Percentiles rank a stretch among this genome's conserved stretches.
Conservation (phyloP, 2,329 filamentous ascomycete species). For the Fusarium subglutinans region DNA sequence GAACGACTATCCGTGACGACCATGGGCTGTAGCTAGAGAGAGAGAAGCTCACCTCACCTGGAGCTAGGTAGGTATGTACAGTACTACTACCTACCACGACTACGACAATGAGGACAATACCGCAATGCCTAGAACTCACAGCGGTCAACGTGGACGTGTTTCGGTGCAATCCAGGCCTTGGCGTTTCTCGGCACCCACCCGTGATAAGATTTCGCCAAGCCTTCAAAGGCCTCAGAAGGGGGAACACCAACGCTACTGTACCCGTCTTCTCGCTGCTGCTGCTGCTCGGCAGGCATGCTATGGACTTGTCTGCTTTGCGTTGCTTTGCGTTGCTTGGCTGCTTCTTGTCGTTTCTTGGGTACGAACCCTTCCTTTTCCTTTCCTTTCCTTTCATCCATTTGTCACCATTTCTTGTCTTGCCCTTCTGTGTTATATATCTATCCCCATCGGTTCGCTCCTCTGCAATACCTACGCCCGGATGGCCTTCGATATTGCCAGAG, state of each 20-base stretch:
- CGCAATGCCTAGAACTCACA: conserved; percentile 39
- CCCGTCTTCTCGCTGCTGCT: conserved; percentile 30
- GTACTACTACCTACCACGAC: background rate
- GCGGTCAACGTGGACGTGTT: conserved; percentile 44
- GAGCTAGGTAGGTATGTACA: background rate
- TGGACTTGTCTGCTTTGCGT: conserved; percentile 33
- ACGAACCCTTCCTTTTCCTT: conserved; percentile 22
- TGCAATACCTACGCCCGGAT: conserved; percentile 25
- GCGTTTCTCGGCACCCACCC: conserved; percentile 46
- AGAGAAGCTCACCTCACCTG: background rate
- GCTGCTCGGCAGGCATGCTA: conserved; percentile 20
- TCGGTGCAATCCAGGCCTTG: conserved; percentile 43
- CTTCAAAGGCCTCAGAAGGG: conserved; percentile 45
- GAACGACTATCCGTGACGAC: background rate
- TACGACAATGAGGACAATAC: conserved; percentile 9
- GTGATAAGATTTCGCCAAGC: conserved; percentile 47
- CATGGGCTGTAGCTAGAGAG: conserved; percentile 1
- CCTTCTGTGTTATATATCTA: conserved; percentile 9
- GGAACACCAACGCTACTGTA: conserved; percentile 41
- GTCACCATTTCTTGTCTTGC: conserved; percentile 16
- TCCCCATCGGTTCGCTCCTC: conserved; percentile 13
- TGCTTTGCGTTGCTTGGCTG: conserved; percentile 32
- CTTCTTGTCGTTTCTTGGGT: conserved; percentile 30
- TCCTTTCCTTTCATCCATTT: conserved; percentile 21
- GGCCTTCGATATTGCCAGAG: conserved; percentile 21